These are phyloP conservation scores for Sphagnum tenellum DNA, from an alignment of 225 moss, liverwort and hornwort genomes.

Conservation along the genomic window DNA sequence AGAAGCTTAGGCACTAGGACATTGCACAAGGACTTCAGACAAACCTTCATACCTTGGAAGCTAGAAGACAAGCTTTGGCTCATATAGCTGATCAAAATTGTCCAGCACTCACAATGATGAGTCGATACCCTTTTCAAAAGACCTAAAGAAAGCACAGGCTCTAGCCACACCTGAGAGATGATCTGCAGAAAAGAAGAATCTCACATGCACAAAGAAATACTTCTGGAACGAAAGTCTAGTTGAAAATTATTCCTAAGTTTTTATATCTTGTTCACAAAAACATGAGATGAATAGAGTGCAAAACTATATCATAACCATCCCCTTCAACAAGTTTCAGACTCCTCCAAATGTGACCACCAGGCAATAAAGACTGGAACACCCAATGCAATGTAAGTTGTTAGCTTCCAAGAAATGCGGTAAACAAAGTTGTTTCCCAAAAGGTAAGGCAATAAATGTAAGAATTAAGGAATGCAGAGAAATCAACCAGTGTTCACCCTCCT, in stretches of 20 bases:
- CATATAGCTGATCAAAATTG: not conserved
- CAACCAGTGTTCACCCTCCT: slow-evolving; percentile 63
- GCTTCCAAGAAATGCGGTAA: too few relatives aligned
- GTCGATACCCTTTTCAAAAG: too few relatives aligned
- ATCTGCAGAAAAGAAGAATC: too few relatives aligned
- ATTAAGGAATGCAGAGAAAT: not conserved
- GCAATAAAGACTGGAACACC: slow-evolving; percentile 59
- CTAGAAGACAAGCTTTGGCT: slow-evolving; percentile 14
- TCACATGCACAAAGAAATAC: too few relatives aligned
- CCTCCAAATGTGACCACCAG: slow-evolving; percentile 79
- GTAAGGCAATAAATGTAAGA: not conserved
- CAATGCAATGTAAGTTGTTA: not conserved
- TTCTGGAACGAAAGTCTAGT: too few relatives aligned
- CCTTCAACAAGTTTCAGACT: slow-evolving; percentile 85
- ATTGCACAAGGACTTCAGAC: slow-evolving; percentile 88
- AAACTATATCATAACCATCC: slow-evolving; percentile 57
- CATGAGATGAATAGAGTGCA: too few relatives aligned
- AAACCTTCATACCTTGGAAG: slow-evolving; percentile 91
- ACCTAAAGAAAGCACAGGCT: too few relatives aligned
- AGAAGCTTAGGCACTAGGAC: slow-evolving; percentile 90
- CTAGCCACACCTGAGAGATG: too few relatives aligned
- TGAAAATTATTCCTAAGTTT: too few relatives aligned
- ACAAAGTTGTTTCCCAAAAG: not conserved
- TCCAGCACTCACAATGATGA: too few relatives aligned
- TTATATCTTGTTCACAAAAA: too few relatives aligned